Base-by-base conservation (phyloP, 2,329 filamentous ascomycete species). In the Calonectria henricotiae region DNA sequence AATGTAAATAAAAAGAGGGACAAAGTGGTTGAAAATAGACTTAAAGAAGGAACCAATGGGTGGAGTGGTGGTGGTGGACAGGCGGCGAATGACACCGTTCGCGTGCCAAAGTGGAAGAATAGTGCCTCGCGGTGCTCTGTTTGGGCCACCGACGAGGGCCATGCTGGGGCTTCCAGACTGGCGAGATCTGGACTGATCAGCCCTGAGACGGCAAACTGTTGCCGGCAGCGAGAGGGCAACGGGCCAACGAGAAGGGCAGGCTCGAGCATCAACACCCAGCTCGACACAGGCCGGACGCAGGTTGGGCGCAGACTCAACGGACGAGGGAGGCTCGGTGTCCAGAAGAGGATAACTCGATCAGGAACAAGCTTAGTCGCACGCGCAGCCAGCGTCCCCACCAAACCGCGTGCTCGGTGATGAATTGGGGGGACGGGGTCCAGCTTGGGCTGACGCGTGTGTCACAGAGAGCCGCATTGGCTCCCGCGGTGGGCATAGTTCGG, bases 341-440 rank as follows among this genome's bases (percentile, higher is more conserved):
- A 37, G 61, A 76, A 75, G 0, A 35, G 69, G 75, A 68, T 62
- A 75, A 71, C 65, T 61, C 60, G 72, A 69, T 64, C 62, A 70
- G 58, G 70, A 73, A 63, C 71, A 74, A 73, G 69, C 68, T 68
- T 72, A 73, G 69, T 67, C 66, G 69, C 69, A 71, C 65, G 58
- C 69, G 70, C 62, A 67, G 51, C 32, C 39, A 9, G 51, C 47
- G 44, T 49, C 65, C 39, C 51, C 54, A 65, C 41, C 46, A 51
- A 60, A 47, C 61, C 64, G 32, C 39, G 35, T 30, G n/a, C 68
- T 77, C 74, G 74, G 76, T 72, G 70, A 67, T 69, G 60, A 54
- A 54, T 39, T 65, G 67, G 61, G 46, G 46, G 63, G 62, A 61
- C 62, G 41, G 63, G 58, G 65, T 37, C 51, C 7, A 20, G 32